Base-by-base conservation (phyloP, 257 asterid species). In the Solanum ahanhuiri region DNA sequence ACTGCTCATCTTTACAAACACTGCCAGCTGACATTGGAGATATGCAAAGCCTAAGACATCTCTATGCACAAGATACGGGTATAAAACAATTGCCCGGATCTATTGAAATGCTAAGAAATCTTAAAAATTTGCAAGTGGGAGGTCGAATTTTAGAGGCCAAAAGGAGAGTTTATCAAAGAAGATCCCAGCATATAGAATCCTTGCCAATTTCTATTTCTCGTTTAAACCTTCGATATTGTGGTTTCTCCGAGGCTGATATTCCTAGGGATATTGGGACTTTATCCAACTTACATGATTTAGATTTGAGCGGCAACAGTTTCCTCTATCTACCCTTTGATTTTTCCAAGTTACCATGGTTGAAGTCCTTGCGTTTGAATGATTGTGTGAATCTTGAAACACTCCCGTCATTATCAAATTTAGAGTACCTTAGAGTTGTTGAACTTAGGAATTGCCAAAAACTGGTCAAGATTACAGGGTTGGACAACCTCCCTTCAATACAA, bases 81-180 rank as follows among this genome's bases (percentile, higher is more conserved):
- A 69, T 69, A 69, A 45, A 45, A 4, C 54, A 4, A 45, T 45
- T 45, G 54, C 54, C 54, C 54, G 54, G 6, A 45, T 45, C 76
- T 69, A 0, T 30, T 69, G 23, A 30, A 69, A 28, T 30, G 76
- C 41, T 69, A 28, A 14, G 12, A 30, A 1, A 69, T 12, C 39
- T 69, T 14, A 0, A 0, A 14, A 0, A 0, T 1, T 69, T 69
- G 76, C 2, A 0, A 30, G 39, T 8, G 9, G 76, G 41, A 69
- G 76, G n/a, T 30, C n/a, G 0, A 69, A 30, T 14, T 15, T 14
- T 69, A 14, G 12, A 69, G 76, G 41, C 39, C n/a, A 30, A 69
- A 69, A 69, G 76, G 76, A 69, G 11, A 6, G 7, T 69, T 69
- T 12, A 9, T 69, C 11, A 4, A 69, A 31, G 0, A 30, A 31